Evolutionary conservation across 306 rosid species (phyloP), one percentile per base, ranked within the genome.

Genomic region (Rubus idaeus): DNA sequence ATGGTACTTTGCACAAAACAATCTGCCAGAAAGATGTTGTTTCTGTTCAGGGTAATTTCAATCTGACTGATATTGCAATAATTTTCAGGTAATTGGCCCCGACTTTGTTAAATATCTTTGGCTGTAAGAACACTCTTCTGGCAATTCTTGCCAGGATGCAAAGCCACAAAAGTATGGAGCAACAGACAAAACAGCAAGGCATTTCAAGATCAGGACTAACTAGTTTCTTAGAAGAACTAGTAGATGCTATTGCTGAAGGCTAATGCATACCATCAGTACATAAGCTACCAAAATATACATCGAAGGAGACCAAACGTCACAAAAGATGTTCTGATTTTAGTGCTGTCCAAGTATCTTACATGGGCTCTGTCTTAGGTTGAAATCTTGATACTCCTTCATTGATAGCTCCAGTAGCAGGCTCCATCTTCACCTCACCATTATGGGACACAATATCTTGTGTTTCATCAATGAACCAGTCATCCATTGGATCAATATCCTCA

Each of bases 401-500:
- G 49, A 6, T 51, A 42, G 71, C 55, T 35, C 8, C 30, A 39
- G 23, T 37, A 60, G 56, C 63, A 23, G 0, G 18, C 62, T 23
- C 46, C 51, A 50, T 4, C 20, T 61, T 71, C 55, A 61, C 53
- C 53, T 65, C 65, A 17, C 17, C 62, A 39, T 37, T 51, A 21
- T 18, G 63, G 35, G n/a, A 7, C n/a, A 18, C 49, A n/a, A 12
- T 6, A 49, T 60, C 45, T 21, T 41, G 74, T 73, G 78, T 16
- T 66, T 73, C 69, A 45, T 66, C 75, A 39, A 13, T 20, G 64
- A 71, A 16, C 79, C 79, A 80, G 51, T 68, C 83, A 75, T 74
- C 55, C 76, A 68, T 49, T 53, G 75, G 74, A 41, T 74, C 66
- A 49, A 74, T 47, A 35, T 80, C 79, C 39, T 68, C 57, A 39